Evolutionary conservation across 495 filamentous ascomycete species (phyloP).

Genomic region (Hypoxylon fuscum): DNA sequence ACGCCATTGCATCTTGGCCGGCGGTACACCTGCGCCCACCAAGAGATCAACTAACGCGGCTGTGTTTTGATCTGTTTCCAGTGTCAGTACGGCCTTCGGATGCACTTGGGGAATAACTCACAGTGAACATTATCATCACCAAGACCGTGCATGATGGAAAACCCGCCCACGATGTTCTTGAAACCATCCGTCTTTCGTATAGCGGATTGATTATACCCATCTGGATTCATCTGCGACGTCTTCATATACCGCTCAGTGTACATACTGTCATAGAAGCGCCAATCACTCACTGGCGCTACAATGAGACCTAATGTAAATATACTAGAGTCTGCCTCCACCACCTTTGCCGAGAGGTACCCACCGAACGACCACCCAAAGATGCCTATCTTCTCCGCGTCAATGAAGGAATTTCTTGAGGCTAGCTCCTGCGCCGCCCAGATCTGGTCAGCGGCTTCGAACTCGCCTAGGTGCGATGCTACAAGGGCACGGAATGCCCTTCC

Average conservation of each 20-base stretch:
- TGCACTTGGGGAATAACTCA: too few relatives aligned
- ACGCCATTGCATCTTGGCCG: conserved; percentile 60
- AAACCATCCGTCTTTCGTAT: conserved; percentile 59
- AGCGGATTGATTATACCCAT: conserved; percentile 58
- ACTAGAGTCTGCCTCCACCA: conserved; percentile 60
- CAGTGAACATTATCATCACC: conserved; percentile 70
- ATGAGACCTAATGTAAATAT: conserved; percentile 62
- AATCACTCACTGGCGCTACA: conserved; percentile 65
- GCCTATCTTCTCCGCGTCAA: conserved; percentile 61
- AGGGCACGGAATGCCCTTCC: conserved; percentile 60
- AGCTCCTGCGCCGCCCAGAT: conserved; percentile 62
- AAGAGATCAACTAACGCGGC: conserved; percentile 62
- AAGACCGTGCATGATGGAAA: conserved; percentile 64
- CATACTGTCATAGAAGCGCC: conserved; percentile 70
- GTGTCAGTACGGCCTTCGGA: too few relatives aligned
- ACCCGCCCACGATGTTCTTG: conserved; percentile 59
- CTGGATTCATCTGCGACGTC: conserved; percentile 55
- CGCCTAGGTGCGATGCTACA: conserved; percentile 60
- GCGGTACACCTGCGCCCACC: conserved; percentile 56
- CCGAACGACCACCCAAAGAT: conserved; percentile 70
- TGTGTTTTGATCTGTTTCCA: conserved; percentile 54
- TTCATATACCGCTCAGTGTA: conserved; percentile 75
- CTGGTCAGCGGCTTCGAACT: conserved; percentile 65
- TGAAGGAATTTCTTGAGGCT: conserved; percentile 50
- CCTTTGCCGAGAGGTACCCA: conserved; percentile 66